phyloP scores from a whole-genome alignment of 345 rosid genomes.

The Eucalyptus tenuipes region DNA sequence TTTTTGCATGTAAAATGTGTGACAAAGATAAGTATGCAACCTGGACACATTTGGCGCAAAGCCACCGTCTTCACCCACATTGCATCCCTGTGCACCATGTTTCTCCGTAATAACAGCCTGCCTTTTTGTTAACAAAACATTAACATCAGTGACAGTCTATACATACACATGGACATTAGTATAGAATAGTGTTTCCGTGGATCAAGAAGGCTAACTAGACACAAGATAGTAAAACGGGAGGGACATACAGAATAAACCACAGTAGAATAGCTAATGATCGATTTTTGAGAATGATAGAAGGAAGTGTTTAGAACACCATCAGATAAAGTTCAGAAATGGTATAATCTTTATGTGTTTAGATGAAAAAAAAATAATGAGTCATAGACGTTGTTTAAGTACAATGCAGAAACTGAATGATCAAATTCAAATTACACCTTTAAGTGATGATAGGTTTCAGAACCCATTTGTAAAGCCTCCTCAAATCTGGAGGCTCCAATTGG shows the following conservation, averaged over 20 bases:
- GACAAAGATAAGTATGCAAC: slow-evolving; percentile 1
- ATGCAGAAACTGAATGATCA: not conserved
- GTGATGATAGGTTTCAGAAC: slow-evolving; percentile 92
- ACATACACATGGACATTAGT: not conserved
- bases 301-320: not conserved
- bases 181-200: not conserved
- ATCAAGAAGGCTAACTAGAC: not conserved
- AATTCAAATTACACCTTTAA: slow-evolving; percentile 55
- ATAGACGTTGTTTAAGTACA: not conserved
- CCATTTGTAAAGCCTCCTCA: slow-evolving; percentile 96
- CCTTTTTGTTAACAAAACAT: slow-evolving; percentile 4
- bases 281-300: not conserved
- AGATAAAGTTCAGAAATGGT: not conserved
- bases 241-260: not conserved
- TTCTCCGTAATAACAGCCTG: slow-evolving; percentile 91
- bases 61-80: slow-evolving; percentile 94
- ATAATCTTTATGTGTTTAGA: not conserved
- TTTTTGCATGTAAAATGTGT: not conserved
- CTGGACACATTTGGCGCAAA: slow-evolving; percentile 87
- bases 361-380: not conserved
- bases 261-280: not conserved
- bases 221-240: not conserved
- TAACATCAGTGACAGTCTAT: not conserved
- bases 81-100: slow-evolving; percentile 64
- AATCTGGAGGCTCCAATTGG: slow-evolving; percentile 86